Percentiles rank a stretch among this genome's conserved stretches.
phyloP scores from a whole-genome alignment of 2,329 filamentous ascomycete species.

The Cladosporium sp. region DNA sequence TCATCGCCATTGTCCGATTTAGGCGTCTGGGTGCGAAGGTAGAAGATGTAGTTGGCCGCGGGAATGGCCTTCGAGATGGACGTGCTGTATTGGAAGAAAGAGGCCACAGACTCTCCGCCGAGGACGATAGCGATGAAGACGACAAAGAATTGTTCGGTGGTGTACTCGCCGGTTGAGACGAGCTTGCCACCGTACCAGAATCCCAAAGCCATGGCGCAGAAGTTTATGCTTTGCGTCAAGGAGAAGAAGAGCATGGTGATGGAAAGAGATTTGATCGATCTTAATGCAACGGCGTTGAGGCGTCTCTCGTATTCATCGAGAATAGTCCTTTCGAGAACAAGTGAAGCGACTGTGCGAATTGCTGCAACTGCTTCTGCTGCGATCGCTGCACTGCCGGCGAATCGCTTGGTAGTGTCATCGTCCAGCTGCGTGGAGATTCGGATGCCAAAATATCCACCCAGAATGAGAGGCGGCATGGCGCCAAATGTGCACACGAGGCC shows the following conservation, averaged over 20 bases:
- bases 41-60: conserved; percentile 49
- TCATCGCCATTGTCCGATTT: conserved; percentile 23
- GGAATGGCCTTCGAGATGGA: conserved; percentile 40
- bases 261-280: conserved; percentile 23
- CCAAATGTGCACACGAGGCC: conserved; percentile 37
- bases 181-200: conserved; percentile 42
- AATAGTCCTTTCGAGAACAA: conserved; percentile 37
- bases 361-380: conserved; percentile 40
- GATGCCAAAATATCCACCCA: conserved; percentile 39
- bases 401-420: conserved; percentile 32
- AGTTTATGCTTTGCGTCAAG: conserved; percentile 39
- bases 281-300: conserved; percentile 15
- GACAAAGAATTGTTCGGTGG: conserved; percentile 53
- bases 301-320: conserved; percentile 34
- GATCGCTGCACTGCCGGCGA: conserved; percentile 39
- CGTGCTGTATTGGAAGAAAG: conserved; percentile 64
- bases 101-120: conserved; percentile 67
- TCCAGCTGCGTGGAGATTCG: conserved; percentile 40
- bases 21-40: conserved; percentile 44
- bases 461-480: conserved; percentile 39
- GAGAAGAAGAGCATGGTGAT: conserved; percentile 35
- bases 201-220: conserved; percentile 36
- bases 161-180: conserved; percentile 39
- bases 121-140: conserved; percentile 66
- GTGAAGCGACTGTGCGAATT: conserved; percentile 39